These are phyloP conservation scores for Botrytis squamosa DNA, from an alignment of 2,329 filamentous ascomycete genomes.

Conservation along the genomic window DNA sequence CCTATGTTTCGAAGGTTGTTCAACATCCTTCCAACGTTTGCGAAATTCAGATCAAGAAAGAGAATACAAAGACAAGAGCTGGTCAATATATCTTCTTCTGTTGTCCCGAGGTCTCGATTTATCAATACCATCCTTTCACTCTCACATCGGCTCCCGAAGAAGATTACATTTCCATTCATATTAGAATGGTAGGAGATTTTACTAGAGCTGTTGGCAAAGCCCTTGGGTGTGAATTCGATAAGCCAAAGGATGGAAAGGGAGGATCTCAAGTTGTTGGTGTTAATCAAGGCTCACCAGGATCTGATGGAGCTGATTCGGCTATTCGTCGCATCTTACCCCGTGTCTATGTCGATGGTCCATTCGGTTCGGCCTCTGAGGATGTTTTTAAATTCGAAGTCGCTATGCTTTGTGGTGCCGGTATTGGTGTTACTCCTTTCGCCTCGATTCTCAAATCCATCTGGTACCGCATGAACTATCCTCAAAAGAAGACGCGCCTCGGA, in stretches of 20 bases:
- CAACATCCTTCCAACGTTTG: constrained; percentile 87
- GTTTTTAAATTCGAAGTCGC: constrained; percentile 87
- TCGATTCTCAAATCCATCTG: constrained; percentile 89
- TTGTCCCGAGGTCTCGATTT: constrained; percentile 80
- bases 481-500: constrained; percentile 72
- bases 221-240: constrained; percentile 73
- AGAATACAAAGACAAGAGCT: constrained; percentile 75
- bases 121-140: constrained; percentile 88
- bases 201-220: constrained; percentile 67
- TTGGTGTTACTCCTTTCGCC: constrained; percentile 83
- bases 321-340: constrained; percentile 73
- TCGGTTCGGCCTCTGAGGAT: constrained; percentile 82
- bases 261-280: constrained; percentile 69
- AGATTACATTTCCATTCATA: constrained; percentile 85
- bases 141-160: constrained; percentile 85
- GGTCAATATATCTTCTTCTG: constrained; percentile 89
- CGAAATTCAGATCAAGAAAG: constrained; percentile 91
- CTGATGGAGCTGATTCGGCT: constrained; percentile 62
- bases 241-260: constrained; percentile 47
- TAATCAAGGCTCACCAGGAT: constrained; percentile 51
- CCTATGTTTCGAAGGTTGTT: constrained; percentile 83
- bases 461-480: constrained; percentile 88
- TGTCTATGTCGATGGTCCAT: constrained; percentile 81
- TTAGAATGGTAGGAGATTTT: constrained; percentile 81
- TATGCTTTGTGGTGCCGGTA: constrained; percentile 77